These are phyloP conservation scores for Mucor plumbeus DNA, from an alignment of 371 early-diverging fungal species.

Conservation along the genomic window DNA sequence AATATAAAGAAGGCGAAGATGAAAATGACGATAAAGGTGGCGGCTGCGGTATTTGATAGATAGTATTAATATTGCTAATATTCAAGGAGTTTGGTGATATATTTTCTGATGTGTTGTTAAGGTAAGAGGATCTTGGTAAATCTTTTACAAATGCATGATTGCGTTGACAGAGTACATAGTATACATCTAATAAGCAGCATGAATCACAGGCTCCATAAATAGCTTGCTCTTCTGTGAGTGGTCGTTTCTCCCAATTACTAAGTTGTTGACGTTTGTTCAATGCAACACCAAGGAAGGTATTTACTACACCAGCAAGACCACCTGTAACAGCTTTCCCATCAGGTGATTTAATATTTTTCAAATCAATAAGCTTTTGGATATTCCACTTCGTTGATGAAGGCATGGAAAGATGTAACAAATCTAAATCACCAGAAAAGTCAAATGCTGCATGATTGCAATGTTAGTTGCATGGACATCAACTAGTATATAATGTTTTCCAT, in stretches of 20 bases:
- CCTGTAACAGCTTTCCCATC: conserved; percentile 25
- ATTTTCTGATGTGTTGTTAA: neutral
- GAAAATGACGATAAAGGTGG: neutral
- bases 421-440: conserved; percentile 51
- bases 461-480: neutral
- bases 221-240: conserved; percentile 42
- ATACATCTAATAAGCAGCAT: conserved; percentile 40
- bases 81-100: neutral
- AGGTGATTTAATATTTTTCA: conserved; percentile 24
- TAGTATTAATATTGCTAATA: neutral
- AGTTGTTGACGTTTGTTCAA: conserved; percentile 55
- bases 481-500: neutral
- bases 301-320: conserved; percentile 45
- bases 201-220: conserved; percentile 50
- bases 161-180: conserved; percentile 21
- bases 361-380: conserved; percentile 33
- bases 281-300: conserved; percentile 29
- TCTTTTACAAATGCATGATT: conserved; percentile 40
- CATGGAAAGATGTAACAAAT: conserved; percentile 33
- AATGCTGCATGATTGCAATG: conserved; percentile 27
- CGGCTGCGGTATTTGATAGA: neutral
- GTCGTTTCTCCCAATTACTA: conserved; percentile 58
- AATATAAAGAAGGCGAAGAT: neutral
- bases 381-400: conserved; percentile 40
- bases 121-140: neutral